A percentile compares a stretch with the other conserved stretches of the same genome.
These are phyloP conservation scores for Venturia nashicola DNA, from an alignment of 2,329 filamentous ascomycete species.

Conservation along the genomic window DNA sequence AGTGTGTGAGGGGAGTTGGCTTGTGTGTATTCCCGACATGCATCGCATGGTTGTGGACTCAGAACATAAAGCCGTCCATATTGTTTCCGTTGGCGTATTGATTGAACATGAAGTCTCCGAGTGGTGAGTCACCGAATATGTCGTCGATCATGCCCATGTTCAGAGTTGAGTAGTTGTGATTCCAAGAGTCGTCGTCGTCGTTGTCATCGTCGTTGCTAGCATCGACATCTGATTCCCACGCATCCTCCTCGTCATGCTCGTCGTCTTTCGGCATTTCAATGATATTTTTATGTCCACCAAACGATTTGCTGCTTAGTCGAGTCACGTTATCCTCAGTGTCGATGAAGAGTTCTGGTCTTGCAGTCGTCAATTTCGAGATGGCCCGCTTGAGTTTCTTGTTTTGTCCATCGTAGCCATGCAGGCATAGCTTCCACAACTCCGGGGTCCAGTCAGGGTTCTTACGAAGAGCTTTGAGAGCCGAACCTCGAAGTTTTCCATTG, in stretches of 20 bases:
- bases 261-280: background rate
- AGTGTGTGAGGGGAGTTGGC: no score
- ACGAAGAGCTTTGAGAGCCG: background rate
- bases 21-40: no score
- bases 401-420: background rate
- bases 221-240: background rate
- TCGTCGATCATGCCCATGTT: background rate
- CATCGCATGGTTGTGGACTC: background rate
- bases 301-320: background rate
- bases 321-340: background rate
- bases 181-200: no score
- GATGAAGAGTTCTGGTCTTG: background rate
- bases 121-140: background rate
- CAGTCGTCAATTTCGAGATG: background rate
- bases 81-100: background rate
- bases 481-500: background rate
- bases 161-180: background rate
- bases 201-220: background rate
- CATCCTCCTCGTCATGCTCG: background rate
- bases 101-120: background rate
- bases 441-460: background rate
- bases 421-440: background rate
- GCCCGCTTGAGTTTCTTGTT: background rate
- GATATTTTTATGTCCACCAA: background rate
- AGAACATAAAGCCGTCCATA: background rate